These are phyloP conservation scores for Sanguinoderma infundibulare DNA, from an alignment of 1,284 basidiomycete genomes.

Conservation along the genomic window DNA sequence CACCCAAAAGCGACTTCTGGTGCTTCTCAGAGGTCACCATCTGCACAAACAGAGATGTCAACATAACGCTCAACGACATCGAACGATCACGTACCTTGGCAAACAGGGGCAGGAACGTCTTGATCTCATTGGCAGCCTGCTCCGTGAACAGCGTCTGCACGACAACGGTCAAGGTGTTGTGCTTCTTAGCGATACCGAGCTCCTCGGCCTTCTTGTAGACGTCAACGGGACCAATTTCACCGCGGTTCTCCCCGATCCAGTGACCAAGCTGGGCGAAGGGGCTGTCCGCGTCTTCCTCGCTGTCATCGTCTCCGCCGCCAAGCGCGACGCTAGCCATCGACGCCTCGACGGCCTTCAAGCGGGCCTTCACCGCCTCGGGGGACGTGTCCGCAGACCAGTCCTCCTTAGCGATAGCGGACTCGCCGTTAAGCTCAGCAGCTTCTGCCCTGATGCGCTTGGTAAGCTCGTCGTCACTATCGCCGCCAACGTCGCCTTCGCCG, in stretches of 20 bases:
- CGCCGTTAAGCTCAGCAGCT: slow-evolving; percentile 75
- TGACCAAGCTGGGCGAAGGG: slow-evolving; percentile 86
- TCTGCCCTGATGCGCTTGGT: slow-evolving; percentile 86
- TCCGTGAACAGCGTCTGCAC: slow-evolving; percentile 89
- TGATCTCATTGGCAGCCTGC: slow-evolving; percentile 77
- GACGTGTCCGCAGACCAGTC: slow-evolving; percentile 94
- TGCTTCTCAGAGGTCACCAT: slow-evolving; percentile 89
- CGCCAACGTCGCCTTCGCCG: slow-evolving; percentile 45
- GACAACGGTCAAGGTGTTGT: slow-evolving; percentile 88
- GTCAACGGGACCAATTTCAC: slow-evolving; percentile 37
- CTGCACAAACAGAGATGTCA: slow-evolving; percentile 42
- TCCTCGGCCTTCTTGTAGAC: slow-evolving; percentile 82
- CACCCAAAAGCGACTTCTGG: slow-evolving; percentile 92
- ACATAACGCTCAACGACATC: neutral
- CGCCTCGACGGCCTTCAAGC: slow-evolving; percentile 79
- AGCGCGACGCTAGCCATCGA: slow-evolving; percentile 61
- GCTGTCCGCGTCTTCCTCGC: slow-evolving; percentile 86
- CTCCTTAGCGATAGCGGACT: slow-evolving; percentile 66
- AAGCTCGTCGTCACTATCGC: slow-evolving; percentile 80
- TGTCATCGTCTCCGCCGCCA: slow-evolving; percentile 78
- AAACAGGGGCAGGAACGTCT: slow-evolving; percentile 77
- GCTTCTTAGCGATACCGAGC: slow-evolving; percentile 93
- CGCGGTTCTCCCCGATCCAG: slow-evolving; percentile 85
- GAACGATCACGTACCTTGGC: slow-evolving; percentile 65
- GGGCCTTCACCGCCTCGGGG: slow-evolving; percentile 88